These are phyloP conservation scores for Oemleria cerasiformis DNA, from an alignment of 306 rosid species.

Conservation along the genomic window DNA sequence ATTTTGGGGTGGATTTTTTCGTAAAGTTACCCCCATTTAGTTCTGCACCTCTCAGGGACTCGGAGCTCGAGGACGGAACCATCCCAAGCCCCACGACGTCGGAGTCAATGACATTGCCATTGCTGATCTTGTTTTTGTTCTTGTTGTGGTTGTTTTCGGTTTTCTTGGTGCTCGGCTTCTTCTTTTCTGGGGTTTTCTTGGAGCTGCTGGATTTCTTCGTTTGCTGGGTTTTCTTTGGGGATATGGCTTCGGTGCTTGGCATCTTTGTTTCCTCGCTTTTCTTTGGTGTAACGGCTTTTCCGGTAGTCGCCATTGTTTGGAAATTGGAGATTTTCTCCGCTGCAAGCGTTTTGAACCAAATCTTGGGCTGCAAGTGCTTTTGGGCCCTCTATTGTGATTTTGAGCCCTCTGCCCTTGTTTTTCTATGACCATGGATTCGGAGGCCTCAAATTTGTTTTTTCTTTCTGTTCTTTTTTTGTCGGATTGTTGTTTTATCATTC, in stretches of 20 bases:
- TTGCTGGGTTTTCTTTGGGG: constrained; percentile 5
- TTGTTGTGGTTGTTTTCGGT: constrained; percentile 10
- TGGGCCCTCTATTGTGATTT: neutral
- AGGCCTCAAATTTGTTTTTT: neutral
- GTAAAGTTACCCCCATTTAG: constrained; percentile 21
- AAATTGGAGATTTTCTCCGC: neutral
- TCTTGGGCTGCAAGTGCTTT: neutral
- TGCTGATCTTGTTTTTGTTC: constrained; percentile 25
- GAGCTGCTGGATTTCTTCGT: neutral
- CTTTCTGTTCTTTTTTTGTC: too few relatives aligned
- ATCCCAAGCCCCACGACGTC: neutral
- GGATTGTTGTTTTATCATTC: too few relatives aligned
- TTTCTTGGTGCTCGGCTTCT: constrained; percentile 12
- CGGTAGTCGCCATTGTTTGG: constrained; percentile 62
- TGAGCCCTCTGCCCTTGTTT: neutral
- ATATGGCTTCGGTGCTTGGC: constrained; percentile 20
- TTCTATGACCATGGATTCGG: neutral
- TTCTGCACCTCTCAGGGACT: constrained; percentile 25
- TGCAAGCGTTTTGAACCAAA: neutral
- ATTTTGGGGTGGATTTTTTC: constrained; percentile 28
- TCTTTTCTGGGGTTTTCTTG: neutral
- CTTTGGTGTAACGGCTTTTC: constrained; percentile 34
- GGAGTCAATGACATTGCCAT: constrained; percentile 33
- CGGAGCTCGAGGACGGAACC: constrained; percentile 31
- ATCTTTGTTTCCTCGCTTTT: constrained; percentile 32